Evolutionary conservation across 2,329 filamentous ascomycete species (phyloP).

Genomic region (Cytospora schulzeri): DNA sequence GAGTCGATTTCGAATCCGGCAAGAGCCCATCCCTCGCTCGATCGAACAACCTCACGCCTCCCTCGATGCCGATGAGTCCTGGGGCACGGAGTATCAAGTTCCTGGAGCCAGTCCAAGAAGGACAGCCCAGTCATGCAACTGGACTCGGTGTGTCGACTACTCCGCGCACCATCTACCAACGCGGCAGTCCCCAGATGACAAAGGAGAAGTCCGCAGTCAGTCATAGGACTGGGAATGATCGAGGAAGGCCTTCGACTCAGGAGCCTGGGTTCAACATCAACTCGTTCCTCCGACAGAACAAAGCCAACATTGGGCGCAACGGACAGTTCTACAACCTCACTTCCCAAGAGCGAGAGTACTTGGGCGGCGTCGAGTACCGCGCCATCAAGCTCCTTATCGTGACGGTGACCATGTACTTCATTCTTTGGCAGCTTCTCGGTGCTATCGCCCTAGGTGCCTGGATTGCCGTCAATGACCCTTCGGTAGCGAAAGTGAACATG

Average conservation of each 20-base stretch:
- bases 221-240: background rate
- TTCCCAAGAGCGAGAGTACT: slow-evolving; percentile 54
- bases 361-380: slow-evolving; percentile 66
- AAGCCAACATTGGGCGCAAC: slow-evolving; percentile 50
- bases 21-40: slow-evolving; percentile 10
- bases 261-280: slow-evolving; percentile 30
- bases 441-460: slow-evolving; percentile 57
- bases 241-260: background rate
- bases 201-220: slow-evolving; percentile 8
- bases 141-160: slow-evolving; percentile 12
- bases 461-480: slow-evolving; percentile 11
- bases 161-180: background rate
- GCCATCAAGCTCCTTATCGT: slow-evolving; percentile 61
- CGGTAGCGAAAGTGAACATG: slow-evolving; percentile 29
- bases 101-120: slow-evolving; percentile 18
- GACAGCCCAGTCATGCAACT: slow-evolving; percentile 10
- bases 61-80: slow-evolving; percentile 4
- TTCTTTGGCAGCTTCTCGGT: slow-evolving; percentile 60
- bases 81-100: slow-evolving; percentile 11
- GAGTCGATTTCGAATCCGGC: slow-evolving; percentile 4
- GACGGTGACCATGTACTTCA: slow-evolving; percentile 64
- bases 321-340: slow-evolving; percentile 57
- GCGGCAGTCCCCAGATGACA: slow-evolving; percentile 11
- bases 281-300: slow-evolving; percentile 37
- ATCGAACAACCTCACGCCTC: background rate